A percentile compares a stretch with the other conserved stretches of the same genome.
phyloP scores from a whole-genome alignment of 1,139 yeast species.

The Nakaseomyces nivariensis region DNA sequence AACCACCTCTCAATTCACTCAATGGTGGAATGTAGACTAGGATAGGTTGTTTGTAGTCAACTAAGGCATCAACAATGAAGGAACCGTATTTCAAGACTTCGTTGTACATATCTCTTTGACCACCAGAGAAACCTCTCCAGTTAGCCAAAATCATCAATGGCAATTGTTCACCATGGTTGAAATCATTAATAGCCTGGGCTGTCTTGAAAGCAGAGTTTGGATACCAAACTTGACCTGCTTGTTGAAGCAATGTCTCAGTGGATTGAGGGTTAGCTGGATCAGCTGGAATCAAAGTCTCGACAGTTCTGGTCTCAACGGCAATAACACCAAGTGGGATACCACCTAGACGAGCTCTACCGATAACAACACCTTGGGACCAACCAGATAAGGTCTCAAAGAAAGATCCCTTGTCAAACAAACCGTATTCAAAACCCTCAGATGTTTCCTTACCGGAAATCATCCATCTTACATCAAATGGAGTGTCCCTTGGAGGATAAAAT shows the following conservation, averaged over 20 bases:
- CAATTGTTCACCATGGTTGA: slow-evolving; percentile 93
- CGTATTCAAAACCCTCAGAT: slow-evolving; percentile 67
- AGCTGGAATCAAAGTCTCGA: slow-evolving; percentile 88
- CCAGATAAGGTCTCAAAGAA: slow-evolving; percentile 97
- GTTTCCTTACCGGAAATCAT: slow-evolving; percentile 75
- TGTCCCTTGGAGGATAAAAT: slow-evolving; percentile 61
- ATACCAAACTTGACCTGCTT: slow-evolving; percentile 99
- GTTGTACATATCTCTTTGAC: slow-evolving; percentile 98
- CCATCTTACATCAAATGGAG: slow-evolving; percentile 88
- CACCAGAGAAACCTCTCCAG: slow-evolving; percentile 99
- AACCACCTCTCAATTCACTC: slow-evolving; percentile 98
- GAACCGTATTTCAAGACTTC: slow-evolving; percentile 96
- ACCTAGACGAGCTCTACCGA: slow-evolving; percentile 96
- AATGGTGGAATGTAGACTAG: slow-evolving; percentile 95
- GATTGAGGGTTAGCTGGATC: slow-evolving; percentile 97
- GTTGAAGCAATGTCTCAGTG: slow-evolving; percentile 77
- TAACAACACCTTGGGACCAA: slow-evolving; percentile 98
- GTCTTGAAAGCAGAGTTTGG: slow-evolving; percentile 98
- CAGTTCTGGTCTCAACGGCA: slow-evolving; percentile 85
- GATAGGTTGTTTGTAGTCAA: slow-evolving; percentile 92
- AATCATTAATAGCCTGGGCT: slow-evolving; percentile 95
- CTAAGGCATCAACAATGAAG: slow-evolving; percentile 91
- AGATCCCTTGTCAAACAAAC: slow-evolving; percentile 83
- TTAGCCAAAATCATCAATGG: slow-evolving; percentile 96
- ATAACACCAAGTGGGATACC: slow-evolving; percentile 98